A percentile compares a stretch with the other conserved stretches of the same genome.
phyloP scores from a whole-genome alignment of 2,329 filamentous ascomycete species.

The Geosmithia putterillii region DNA sequence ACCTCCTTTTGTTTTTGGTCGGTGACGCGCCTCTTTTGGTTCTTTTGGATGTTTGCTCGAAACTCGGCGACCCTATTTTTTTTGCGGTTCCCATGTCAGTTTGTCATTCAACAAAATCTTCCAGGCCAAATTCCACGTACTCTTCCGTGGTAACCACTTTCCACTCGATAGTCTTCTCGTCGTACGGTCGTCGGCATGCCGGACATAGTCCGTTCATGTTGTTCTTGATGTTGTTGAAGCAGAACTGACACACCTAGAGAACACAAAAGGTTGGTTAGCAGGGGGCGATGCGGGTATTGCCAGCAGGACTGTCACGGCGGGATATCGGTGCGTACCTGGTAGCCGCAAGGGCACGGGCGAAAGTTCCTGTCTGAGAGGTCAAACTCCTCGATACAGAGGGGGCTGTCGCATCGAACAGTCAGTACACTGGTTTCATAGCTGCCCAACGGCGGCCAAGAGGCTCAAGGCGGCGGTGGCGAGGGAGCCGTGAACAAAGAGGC shows the following conservation, averaged over 20 bases:
- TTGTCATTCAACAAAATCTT: neutral
- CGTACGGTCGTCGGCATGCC: slow-evolving; percentile 90
- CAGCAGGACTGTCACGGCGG: neutral
- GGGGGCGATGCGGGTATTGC: neutral
- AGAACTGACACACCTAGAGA: slow-evolving; percentile 90
- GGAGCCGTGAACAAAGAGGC: neutral
- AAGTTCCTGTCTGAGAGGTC: slow-evolving; percentile 97
- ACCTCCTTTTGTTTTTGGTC: slow-evolving; percentile 83
- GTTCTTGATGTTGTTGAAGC: slow-evolving; percentile 98
- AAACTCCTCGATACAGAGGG: slow-evolving; percentile 97
- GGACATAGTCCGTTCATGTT: slow-evolving; percentile 96
- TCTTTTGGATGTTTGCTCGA: slow-evolving; percentile 69
- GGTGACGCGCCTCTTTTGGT: slow-evolving; percentile 81
- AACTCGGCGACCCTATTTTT: slow-evolving; percentile 55
- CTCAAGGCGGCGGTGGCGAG: no score
- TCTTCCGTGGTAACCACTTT: slow-evolving; percentile 92
- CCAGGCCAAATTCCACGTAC: slow-evolving; percentile 41
- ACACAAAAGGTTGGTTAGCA: neutral
- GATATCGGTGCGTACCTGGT: slow-evolving; percentile 54
- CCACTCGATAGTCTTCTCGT: slow-evolving; percentile 95
- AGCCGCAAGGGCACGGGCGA: slow-evolving; percentile 90
- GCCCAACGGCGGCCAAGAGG: slow-evolving; percentile 9
- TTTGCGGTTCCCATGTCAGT: slow-evolving; percentile 1
- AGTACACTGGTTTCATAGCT: slow-evolving; percentile 7
- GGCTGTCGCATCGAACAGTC: slow-evolving; percentile 40